Base-by-base conservation (phyloP, 2,329 filamentous ascomycete genomes). In the Trichoderma atrobrunneum region DNA sequence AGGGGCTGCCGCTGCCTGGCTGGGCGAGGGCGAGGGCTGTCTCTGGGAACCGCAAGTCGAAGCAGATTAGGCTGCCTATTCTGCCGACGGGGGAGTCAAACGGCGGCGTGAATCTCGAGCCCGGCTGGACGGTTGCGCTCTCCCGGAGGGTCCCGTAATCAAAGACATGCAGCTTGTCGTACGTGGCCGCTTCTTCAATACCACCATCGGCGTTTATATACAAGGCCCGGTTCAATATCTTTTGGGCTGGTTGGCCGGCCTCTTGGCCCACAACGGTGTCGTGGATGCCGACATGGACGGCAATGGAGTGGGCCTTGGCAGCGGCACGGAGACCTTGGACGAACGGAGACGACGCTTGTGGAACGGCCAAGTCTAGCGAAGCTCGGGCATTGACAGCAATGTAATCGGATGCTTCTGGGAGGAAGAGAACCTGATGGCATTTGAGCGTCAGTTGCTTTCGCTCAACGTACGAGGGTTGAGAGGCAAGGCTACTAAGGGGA, bases 131-230 rank as follows among this genome's bases (percentile, higher is more conserved):
- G 60, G 87, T 91, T 30, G 81, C 80, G 67, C 82, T 85, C 78
- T 88, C 87, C 72, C 80, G 82, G 24, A 88, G 83, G 11, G 78
- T 76, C 16, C 84, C 86, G 75, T 88, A 88, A 81, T 98, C 94
- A 82, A 98, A 98, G 16, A 98, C 87, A 80, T 98, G 95, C 36
- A 97, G 84, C 81, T 98, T 98, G 80, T 97, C 92, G 82, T 98
- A 98, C 24, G 81, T 80, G 1, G 79, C 79, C 7, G 80, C 74
- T 3, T 84, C 78, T 57, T 81, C 76, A 39, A 89, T 80, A 51
- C 74, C 69, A 21, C 87, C 87, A 30, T 80, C 76, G 6, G 82
- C 76, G 48, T 81, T 77, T 74, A 89, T 88, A 81, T 85, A 88
- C 74, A 89, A 78, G 60, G 85, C 84, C 57, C 86, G 83, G 82